Evolutionary conservation across 768 basidiomycete genomes (phyloP), one percentile per base, ranked within the genome.

Genomic region (Lyophyllum decastes): DNA sequence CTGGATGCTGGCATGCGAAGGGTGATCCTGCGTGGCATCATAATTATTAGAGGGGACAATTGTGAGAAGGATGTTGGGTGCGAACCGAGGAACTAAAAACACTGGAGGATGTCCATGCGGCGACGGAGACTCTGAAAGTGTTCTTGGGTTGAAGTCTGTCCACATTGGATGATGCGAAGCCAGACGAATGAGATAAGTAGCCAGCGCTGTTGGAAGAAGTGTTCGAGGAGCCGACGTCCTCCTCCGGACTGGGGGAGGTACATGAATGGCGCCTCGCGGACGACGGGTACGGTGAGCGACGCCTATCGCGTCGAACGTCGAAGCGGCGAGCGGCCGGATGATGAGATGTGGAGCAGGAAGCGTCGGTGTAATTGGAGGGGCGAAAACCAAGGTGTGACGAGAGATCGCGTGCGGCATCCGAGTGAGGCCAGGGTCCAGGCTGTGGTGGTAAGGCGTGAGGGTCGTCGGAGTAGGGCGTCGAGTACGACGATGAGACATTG

Each of bases 201-300:
- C 48, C 52, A 0, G 44, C 35, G n/a, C n/a, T n/a, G 22, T 43
- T 30, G 17, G 25, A 40, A 0, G 57, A 52, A 24, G 33, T 40
- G 48, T 60, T 55, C 0, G 59, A 60, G 0, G 54, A 52, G 0
- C 54, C 54, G 17, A 60, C 47, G 24, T 55, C 59, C 21, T 60
- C 59, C 14, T 60, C 50, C 4, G 54, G 27, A 16, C 25, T 54
- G 49, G 12, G 22, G 19, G 40, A 35, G 22, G 51, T 26, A 17
- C 12, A 2, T 30, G 52, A 6, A 27, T 12, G 5, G 44, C 0
- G 2, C 16, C 40, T 12, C 26, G 21, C 19, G 43, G 4, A 46
- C 26, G 0, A 45, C n/a, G 35, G 34, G 44, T 44, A 26, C 9
- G 41, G 12, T 12, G 35, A 46, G 26, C 21, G 49, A 2, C 24